A percentile compares a stretch with the other conserved stretches of the same genome.
Conservation (phyloP, 177 flowering plant species). For the Telopea speciosissima region DNA sequence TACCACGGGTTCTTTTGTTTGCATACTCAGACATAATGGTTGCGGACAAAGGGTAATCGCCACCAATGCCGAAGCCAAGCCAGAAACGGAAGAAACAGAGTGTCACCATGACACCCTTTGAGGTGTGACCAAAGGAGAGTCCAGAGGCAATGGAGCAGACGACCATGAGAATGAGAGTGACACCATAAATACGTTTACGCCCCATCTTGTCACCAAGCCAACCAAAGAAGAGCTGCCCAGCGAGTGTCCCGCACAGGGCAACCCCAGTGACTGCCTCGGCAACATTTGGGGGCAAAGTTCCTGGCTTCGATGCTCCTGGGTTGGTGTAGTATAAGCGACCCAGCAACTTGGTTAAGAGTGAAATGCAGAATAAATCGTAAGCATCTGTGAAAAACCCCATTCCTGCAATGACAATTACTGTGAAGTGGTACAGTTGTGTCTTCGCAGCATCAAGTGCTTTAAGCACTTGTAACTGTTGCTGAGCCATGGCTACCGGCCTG, state of each 20-base stretch:
- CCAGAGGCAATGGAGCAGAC: conserved; percentile 45
- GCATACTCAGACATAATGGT: conserved; percentile 69
- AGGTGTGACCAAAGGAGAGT: conserved; percentile 29
- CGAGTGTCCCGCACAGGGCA: conserved; percentile 53
- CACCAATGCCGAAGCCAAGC: conserved; percentile 64
- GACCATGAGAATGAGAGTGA: conserved; percentile 50
- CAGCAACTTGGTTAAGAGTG: conserved; percentile 52
- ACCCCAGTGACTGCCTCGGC: conserved; percentile 57
- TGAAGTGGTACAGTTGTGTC: conserved; percentile 68
- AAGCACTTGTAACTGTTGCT: conserved; percentile 33
- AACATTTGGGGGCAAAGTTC: conserved; percentile 44
- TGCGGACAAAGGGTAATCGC: conserved; percentile 58
- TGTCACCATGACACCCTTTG: conserved; percentile 34
- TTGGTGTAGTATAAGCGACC: conserved; percentile 57
- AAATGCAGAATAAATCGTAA: conserved; percentile 62
- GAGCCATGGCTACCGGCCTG: background rate
- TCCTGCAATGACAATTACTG: conserved; percentile 60
- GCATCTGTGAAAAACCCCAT: conserved; percentile 82
- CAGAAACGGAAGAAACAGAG: conserved; percentile 63
- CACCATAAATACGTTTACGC: conserved; percentile 51
- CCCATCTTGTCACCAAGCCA: conserved; percentile 66
- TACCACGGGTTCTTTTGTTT: conserved; percentile 60
- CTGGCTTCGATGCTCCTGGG: conserved; percentile 27
- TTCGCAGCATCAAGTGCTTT: conserved; percentile 54
- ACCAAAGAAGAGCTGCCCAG: conserved; percentile 64